A percentile compares a stretch with the other conserved stretches of the same genome.
phyloP scores from a whole-genome alignment of 768 basidiomycete species.

The Calocybe cyanea region DNA sequence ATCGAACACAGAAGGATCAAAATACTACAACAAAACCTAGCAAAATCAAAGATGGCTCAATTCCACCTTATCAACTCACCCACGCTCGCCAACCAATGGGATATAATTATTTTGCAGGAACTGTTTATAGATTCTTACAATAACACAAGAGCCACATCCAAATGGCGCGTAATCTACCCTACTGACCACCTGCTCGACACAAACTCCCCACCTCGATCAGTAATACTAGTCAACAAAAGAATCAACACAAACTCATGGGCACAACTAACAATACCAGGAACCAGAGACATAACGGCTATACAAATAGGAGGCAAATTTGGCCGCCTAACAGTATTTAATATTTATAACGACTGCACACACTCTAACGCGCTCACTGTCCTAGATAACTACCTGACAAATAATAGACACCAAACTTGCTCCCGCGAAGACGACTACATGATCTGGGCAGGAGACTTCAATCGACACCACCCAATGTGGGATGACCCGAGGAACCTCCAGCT shows the following conservation, averaged over 20 bases:
- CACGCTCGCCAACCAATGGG: background rate
- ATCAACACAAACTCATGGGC: slow-evolving; percentile 2
- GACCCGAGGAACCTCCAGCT: too few species aligned
- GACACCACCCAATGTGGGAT: too few species aligned
- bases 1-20: background rate
- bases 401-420: background rate
- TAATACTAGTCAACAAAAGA: background rate
- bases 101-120: slow-evolving; percentile 3
- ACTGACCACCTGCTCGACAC: background rate
- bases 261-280: background rate
- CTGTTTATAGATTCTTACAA: background rate
- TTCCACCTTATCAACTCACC: background rate
- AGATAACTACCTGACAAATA: background rate
- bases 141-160: background rate
- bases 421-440: too few species aligned
- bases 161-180: background rate
- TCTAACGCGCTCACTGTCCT: too few species aligned
- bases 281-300: background rate
- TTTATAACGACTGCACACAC: too few species aligned
- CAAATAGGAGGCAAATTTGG: background rate
- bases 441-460: background rate
- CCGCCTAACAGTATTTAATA: too few species aligned
- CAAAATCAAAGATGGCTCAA: background rate
- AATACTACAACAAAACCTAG: slow-evolving; percentile 1
- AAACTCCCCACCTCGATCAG: background rate